Percentiles rank a stretch among this genome's conserved stretches.
Evolutionary conservation across 345 rosid genomes (phyloP).

Genomic region (Corchorus capsularis): DNA sequence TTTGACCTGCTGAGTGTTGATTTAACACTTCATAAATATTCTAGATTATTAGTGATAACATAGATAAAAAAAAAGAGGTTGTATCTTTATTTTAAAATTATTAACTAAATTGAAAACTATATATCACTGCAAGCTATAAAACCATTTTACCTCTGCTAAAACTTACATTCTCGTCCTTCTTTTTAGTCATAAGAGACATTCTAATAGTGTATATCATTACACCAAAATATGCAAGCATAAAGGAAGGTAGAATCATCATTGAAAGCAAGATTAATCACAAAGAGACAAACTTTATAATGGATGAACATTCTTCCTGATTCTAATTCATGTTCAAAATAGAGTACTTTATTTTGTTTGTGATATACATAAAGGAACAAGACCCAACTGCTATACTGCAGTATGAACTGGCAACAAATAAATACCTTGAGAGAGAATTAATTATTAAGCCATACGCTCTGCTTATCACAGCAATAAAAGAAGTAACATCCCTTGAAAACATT

Average conservation of each 20-base stretch:
- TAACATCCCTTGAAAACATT: not conserved
- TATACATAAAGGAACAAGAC: no score
- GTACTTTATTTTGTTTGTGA: not conserved
- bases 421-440: not conserved
- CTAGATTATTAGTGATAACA: not conserved
- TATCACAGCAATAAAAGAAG: no score
- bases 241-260: not conserved
- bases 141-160: not conserved
- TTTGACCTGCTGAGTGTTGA: not conserved
- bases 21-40: slow-evolving; percentile 5
- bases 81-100: not conserved
- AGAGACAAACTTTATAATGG: not conserved
- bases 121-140: not conserved
- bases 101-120: no score
- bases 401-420: no score
- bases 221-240: not conserved
- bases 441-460: not conserved
- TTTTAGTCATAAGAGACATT: not conserved
- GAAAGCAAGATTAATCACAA: not conserved
- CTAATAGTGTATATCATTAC: not conserved
- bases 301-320: not conserved
- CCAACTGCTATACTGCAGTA: no score
- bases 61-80: not conserved
- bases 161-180: not conserved
- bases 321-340: not conserved